Conservation (phyloP, 306 rosid species). For the Parietaria judaica region DNA sequence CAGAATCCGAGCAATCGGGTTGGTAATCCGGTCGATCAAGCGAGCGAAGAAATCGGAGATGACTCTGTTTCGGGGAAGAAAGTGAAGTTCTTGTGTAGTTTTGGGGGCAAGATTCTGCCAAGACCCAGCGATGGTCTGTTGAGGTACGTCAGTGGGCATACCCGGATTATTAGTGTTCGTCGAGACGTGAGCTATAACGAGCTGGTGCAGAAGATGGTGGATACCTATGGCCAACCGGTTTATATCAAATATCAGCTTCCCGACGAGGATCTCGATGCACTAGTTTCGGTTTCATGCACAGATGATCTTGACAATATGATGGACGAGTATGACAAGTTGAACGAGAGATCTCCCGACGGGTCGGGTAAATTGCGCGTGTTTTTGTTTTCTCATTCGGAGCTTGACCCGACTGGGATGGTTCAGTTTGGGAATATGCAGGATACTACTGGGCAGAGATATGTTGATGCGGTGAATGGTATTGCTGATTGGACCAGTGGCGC, state of each 20-base stretch:
- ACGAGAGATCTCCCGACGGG: slow-evolving; percentile 65
- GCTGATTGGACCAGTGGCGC: slow-evolving; percentile 20
- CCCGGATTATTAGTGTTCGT: slow-evolving; percentile 68
- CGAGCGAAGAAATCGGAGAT: slow-evolving; percentile 53
- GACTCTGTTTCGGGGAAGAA: slow-evolving; percentile 51
- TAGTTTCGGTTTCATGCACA: slow-evolving; percentile 68
- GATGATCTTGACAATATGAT: slow-evolving; percentile 92
- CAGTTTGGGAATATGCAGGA: slow-evolving; percentile 45
- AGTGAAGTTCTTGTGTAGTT: slow-evolving; percentile 78
- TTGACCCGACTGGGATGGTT: slow-evolving; percentile 35
- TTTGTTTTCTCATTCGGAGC: slow-evolving; percentile 59
- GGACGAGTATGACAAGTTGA: slow-evolving; percentile 78
- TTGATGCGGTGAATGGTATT: slow-evolving; percentile 77
- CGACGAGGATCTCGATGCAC: slow-evolving; percentile 84
- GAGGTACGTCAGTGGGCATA: slow-evolving; percentile 96
- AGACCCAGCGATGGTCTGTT: slow-evolving; percentile 81
- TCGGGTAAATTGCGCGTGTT: slow-evolving; percentile 73
- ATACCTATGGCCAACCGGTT: slow-evolving; percentile 61
- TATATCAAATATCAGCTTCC: slow-evolving; percentile 86
- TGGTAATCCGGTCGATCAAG: slow-evolving; percentile 33
- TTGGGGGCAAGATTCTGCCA: slow-evolving; percentile 77
- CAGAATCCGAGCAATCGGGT: slow-evolving; percentile 23
- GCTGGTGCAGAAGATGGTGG: slow-evolving; percentile 59
- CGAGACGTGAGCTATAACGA: slow-evolving; percentile 57
- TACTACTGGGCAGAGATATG: slow-evolving; percentile 55